These are phyloP conservation scores for Vigna nakashimae DNA, from an alignment of 306 rosid species.

Conservation along the genomic window DNA sequence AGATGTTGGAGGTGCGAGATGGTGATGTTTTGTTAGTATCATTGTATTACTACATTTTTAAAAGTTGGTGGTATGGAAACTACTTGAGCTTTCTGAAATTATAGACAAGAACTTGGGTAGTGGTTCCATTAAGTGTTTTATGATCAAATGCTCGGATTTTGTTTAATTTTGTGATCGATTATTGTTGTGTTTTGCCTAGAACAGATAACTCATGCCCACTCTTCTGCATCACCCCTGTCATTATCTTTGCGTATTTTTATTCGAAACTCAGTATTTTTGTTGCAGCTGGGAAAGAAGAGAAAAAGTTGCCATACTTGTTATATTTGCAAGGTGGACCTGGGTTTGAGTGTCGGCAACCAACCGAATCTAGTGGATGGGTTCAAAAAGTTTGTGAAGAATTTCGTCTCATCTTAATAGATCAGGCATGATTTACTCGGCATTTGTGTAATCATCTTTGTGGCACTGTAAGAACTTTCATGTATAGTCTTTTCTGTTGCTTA, in stretches of 20 bases:
- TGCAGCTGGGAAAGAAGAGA: constrained; percentile 89
- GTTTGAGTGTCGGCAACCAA: constrained; percentile 79
- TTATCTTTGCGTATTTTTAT: constrained; percentile 27
- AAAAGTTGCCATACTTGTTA: constrained; percentile 73
- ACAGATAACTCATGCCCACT: constrained; percentile 37
- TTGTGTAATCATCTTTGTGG: constrained; percentile 20
- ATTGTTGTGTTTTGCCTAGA: background rate
- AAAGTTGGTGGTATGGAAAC: constrained; percentile 21
- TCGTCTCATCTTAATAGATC: constrained; percentile 90
- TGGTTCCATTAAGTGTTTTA: background rate
- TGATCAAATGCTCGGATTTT: background rate
- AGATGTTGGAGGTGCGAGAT: too few relatives aligned
- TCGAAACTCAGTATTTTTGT: constrained; percentile 28
- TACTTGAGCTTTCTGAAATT: constrained; percentile 34
- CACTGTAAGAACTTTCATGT: background rate
- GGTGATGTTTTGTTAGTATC: background rate
- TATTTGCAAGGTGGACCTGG: constrained; percentile 99
- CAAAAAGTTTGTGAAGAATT: constrained; percentile 86
- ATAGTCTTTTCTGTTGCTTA: constrained; percentile 40
- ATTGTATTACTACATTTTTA: background rate
- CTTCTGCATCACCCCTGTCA: constrained; percentile 19
- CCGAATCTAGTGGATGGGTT: constrained; percentile 91
- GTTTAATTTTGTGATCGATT: constrained; percentile 2
- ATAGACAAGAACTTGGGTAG: background rate
- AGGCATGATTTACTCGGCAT: constrained; percentile 66